phyloP scores from a whole-genome alignment of 805 yeast genomes.

The Yarrowia yakushimensis region DNA sequence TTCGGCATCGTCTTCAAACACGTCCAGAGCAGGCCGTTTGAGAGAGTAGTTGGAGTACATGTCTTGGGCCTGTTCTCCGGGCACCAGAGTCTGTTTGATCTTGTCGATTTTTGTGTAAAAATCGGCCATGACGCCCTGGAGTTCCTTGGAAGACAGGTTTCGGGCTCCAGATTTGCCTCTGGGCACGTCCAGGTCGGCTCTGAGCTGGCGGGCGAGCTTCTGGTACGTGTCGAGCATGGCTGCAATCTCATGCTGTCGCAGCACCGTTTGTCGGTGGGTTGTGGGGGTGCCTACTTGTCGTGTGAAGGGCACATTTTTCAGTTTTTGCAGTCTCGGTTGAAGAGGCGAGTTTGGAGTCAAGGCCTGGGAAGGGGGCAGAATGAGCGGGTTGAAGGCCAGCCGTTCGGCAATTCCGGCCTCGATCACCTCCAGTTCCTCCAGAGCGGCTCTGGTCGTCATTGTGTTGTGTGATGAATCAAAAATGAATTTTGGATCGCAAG shows the following conservation, averaged over 20 bases:
- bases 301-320: conserved; percentile 4
- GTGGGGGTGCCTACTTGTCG: conserved; percentile 38
- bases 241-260: conserved; percentile 67
- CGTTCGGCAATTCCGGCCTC: conserved; percentile 65
- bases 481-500: no score
- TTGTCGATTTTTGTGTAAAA: conserved; percentile 29
- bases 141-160: conserved; percentile 16
- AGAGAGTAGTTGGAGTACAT: conserved; percentile 22
- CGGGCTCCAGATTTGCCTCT: neutral
- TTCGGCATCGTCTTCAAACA: conserved; percentile 25
- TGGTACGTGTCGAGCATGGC: conserved; percentile 49
- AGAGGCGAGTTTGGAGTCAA: conserved; percentile 34
- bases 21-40: conserved; percentile 7
- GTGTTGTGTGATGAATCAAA: neutral
- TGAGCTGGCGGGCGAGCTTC: conserved; percentile 31
- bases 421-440: conserved; percentile 61
- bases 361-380: conserved; percentile 41
- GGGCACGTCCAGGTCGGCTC: conserved; percentile 23
- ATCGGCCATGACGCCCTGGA: neutral
- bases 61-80: conserved; percentile 37
- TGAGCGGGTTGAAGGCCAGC: conserved; percentile 52
- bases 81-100: conserved; percentile 33
- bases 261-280: conserved; percentile 50
- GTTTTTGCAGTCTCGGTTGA: conserved; percentile 18
- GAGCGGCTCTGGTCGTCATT: neutral